Evolutionary conservation across 1,284 basidiomycete genomes (phyloP).

Genomic region (Rhodotorula sp.): DNA sequence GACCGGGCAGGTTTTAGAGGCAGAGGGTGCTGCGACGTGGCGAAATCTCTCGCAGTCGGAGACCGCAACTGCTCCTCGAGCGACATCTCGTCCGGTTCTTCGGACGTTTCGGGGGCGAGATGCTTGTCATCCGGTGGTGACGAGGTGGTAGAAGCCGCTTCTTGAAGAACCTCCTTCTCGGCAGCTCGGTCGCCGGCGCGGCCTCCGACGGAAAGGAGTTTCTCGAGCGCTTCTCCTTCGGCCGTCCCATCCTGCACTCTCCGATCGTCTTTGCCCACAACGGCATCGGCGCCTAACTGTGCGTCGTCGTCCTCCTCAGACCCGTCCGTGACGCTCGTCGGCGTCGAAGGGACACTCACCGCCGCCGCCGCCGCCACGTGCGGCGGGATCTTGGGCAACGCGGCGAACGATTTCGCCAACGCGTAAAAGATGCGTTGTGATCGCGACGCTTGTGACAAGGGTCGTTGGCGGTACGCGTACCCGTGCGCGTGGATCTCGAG

Average conservation of each 20-base stretch:
- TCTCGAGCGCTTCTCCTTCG: conserved; percentile 22
- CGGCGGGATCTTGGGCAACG: conserved; percentile 37
- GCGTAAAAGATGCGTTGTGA: conserved; percentile 44
- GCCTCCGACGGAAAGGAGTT: conserved; percentile 36
- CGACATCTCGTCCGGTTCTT: conserved; percentile 35
- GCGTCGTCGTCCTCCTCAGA: not conserved
- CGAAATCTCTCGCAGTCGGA: not conserved
- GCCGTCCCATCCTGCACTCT: not conserved
- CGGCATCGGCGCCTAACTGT: not conserved
- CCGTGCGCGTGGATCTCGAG: conserved; percentile 37
- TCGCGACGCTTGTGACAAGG: conserved; percentile 36
- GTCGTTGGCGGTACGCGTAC: conserved; percentile 39
- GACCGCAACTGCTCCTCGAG: conserved; percentile 8
- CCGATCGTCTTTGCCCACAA: not conserved
- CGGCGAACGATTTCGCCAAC: conserved; percentile 42
- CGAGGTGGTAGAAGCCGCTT: conserved; percentile 3
- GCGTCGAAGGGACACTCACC: not conserved
- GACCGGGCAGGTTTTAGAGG: not conserved
- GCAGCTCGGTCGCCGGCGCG: conserved; percentile 20
- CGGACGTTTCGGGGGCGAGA: not conserved
- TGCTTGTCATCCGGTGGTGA: not conserved
- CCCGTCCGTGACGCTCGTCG: not conserved
- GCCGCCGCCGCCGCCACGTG: not conserved
- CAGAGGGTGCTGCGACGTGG: not conserved
- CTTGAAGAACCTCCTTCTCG: conserved; percentile 12